These are phyloP conservation scores for Rhodotorula sp. DNA, from an alignment of 1,284 basidiomycete genomes.

Conservation along the genomic window DNA sequence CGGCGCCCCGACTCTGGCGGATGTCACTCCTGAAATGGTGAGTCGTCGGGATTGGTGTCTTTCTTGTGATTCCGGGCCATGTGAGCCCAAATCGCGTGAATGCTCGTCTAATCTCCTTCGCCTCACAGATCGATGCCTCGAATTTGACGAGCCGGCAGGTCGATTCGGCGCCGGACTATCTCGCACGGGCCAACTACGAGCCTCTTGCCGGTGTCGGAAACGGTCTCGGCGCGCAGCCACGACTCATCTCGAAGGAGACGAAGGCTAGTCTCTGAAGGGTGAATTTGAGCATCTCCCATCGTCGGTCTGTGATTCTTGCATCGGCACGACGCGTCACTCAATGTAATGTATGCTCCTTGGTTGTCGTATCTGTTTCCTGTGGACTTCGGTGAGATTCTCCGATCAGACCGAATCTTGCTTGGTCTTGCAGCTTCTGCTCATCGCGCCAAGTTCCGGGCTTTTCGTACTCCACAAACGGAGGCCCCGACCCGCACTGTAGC, in stretches of 20 bases:
- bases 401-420: too few species aligned
- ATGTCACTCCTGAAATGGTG: constrained; percentile 82
- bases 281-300: neutral
- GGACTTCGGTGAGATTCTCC: too few species aligned
- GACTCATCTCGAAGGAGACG: constrained; percentile 25
- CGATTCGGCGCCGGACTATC: constrained; percentile 28
- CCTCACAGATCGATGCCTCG: constrained; percentile 27
- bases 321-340: too few species aligned
- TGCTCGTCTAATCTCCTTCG: neutral
- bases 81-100: neutral
- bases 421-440: too few species aligned
- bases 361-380: too few species aligned
- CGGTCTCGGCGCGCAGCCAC: constrained; percentile 36
- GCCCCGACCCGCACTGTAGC: too few species aligned
- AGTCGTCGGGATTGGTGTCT: neutral
- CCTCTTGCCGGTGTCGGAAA: constrained; percentile 33
- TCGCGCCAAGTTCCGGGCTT: too few species aligned
- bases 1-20: constrained; percentile 72
- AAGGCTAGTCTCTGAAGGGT: constrained; percentile 16
- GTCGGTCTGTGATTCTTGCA: too few species aligned
- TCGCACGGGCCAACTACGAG: constrained; percentile 37
- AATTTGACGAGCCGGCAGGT: constrained; percentile 18
- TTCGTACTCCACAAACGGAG: too few species aligned
- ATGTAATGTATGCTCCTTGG: neutral
- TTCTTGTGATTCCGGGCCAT: neutral